Conservation (phyloP, 192 early-diverging fungal genomes). For the Backusella circina region DNA sequence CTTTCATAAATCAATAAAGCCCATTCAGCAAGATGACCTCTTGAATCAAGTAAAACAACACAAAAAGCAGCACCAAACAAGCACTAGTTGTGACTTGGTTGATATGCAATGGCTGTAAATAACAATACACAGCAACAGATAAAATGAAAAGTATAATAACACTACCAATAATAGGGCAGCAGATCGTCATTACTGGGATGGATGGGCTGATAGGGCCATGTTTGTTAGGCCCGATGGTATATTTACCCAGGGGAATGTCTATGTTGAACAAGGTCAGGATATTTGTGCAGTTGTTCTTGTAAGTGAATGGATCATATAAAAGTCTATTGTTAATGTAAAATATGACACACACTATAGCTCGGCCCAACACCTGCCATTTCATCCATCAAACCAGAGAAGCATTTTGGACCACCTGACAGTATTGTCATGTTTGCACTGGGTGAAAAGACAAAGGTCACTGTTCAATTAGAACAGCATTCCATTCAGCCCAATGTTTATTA, state of each 20-base stretch:
- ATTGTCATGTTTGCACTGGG: constrained; percentile 19
- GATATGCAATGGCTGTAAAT: constrained; percentile 12
- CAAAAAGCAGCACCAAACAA: neutral
- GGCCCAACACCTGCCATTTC: constrained; percentile 24
- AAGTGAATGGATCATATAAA: neutral
- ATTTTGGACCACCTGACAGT: constrained; percentile 24
- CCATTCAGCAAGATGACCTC: neutral
- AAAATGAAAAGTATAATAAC: neutral
- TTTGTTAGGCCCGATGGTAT: constrained; percentile 20
- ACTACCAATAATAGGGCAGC: constrained; percentile 11
- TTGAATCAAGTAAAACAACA: neutral
- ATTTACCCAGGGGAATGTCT: constrained; percentile 13
- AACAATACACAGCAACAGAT: neutral
- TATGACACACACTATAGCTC: neutral
- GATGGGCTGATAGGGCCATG: constrained; percentile 16
- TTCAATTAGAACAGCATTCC: constrained; percentile 23
- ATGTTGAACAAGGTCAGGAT: constrained; percentile 9
- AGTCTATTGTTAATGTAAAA: too few relatives aligned
- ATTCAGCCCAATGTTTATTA: constrained; percentile 20
- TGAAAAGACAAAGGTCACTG: constrained; percentile 1
- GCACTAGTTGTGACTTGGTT: neutral
- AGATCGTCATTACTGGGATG: constrained; percentile 25
- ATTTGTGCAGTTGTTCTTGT: constrained; percentile 28
- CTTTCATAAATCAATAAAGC: neutral
- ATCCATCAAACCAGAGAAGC: constrained; percentile 6